Conservation (phyloP, 2,329 filamentous ascomycete species). For the Apiospora sp. region DNA sequence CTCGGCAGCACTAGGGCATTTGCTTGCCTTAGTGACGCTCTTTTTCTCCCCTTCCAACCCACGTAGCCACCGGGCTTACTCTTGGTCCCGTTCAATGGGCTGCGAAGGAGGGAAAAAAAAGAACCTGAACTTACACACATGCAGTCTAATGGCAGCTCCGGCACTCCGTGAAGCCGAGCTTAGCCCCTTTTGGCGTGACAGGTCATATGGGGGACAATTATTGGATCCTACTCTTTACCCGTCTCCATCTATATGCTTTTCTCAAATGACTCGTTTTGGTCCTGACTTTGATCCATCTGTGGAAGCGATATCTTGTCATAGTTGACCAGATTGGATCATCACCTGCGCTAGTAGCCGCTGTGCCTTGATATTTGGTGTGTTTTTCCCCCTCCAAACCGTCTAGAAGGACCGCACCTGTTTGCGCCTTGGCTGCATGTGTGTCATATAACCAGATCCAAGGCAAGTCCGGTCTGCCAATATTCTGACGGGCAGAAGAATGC, state of each 20-base stretch:
- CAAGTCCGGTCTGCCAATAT: background rate
- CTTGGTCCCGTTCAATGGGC: constrained; percentile 4
- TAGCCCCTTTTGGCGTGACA: constrained; percentile 21
- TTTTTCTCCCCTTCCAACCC: background rate
- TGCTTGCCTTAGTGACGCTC: constrained; percentile 2
- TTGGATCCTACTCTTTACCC: background rate
- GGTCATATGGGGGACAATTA: constrained; percentile 7
- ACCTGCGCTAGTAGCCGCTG: constrained; percentile 10
- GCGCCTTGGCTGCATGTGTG: constrained; percentile 10
- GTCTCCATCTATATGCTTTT: constrained; percentile 5
- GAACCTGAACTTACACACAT: background rate
- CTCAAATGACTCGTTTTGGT: constrained; percentile 8
- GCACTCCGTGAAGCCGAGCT: background rate
- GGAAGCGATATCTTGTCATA: constrained; percentile 8
- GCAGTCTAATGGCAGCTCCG: background rate
- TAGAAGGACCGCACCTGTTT: background rate
- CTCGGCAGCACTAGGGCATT: constrained; percentile 10
- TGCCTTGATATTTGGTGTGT: constrained; percentile 9
- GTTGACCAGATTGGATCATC: constrained; percentile 10
- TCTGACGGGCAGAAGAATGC: background rate
- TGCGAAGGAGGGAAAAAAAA: background rate
- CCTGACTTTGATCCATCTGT: background rate
- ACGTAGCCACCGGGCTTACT: background rate
- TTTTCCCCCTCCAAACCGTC: background rate
- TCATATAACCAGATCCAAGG: background rate